These are phyloP conservation scores for Vaccinium macrocarpon DNA, from an alignment of 148 eudicot species.

Conservation along the genomic window DNA sequence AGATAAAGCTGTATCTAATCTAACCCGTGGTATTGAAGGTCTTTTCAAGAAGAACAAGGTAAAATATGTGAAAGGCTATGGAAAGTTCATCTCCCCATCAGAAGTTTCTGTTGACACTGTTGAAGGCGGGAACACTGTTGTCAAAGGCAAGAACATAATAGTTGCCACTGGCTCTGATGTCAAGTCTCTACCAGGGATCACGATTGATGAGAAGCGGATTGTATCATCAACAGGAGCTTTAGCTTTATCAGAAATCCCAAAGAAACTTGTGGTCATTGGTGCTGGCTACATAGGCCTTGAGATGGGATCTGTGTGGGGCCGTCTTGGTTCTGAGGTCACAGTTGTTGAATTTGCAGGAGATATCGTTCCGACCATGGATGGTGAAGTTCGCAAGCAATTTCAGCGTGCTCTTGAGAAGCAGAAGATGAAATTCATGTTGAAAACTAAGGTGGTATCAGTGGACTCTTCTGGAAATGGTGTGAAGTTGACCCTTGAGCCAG, in stretches of 20 bases:
- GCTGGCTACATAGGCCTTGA: constrained; percentile 98
- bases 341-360: constrained; percentile 87
- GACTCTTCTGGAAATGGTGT: constrained; percentile 61
- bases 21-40: constrained; percentile 86
- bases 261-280: constrained; percentile 82
- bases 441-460: constrained; percentile 83
- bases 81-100: constrained; percentile 72
- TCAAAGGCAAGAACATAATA: constrained; percentile 82
- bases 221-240: constrained; percentile 97
- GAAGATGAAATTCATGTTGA: constrained; percentile 88
- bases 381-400: constrained; percentile 85
- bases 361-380: constrained; percentile 91
- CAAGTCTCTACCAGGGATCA: constrained; percentile 76
- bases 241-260: constrained; percentile 75
- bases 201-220: constrained; percentile 84
- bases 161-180: constrained; percentile 96
- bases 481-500: constrained; percentile 74
- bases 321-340: constrained; percentile 86
- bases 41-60: constrained; percentile 95
- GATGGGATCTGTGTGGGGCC: constrained; percentile 99
- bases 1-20: constrained; percentile 68
- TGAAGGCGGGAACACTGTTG: constrained; percentile 69
- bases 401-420: constrained; percentile 93
- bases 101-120: constrained; percentile 77
- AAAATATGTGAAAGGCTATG: constrained; percentile 84